phyloP scores from a whole-genome alignment of 805 yeast species.

The Suhomyces faveliae region DNA sequence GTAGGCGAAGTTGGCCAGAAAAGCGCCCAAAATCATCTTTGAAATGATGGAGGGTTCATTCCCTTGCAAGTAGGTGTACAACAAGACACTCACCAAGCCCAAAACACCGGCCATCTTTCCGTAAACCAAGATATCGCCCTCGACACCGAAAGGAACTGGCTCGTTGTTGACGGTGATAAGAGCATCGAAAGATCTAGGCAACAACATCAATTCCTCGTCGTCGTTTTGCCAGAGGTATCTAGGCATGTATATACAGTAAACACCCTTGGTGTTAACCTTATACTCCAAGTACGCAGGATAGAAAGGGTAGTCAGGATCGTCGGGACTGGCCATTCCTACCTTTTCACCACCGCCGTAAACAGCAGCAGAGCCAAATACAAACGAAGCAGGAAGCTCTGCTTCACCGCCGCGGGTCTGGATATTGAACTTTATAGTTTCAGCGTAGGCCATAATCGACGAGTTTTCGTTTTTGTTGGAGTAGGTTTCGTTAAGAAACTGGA shows the following conservation, averaged over 20 bases:
- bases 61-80: constrained; percentile 1
- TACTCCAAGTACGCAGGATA: neutral
- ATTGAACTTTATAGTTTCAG: neutral
- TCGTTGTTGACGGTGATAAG: constrained; percentile 8
- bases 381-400: constrained; percentile 3
- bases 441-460: constrained; percentile 3
- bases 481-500: constrained; percentile 8
- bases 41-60: neutral
- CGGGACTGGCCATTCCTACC: neutral
- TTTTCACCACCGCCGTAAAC: constrained; percentile 1
- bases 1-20: neutral
- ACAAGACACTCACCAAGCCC: constrained; percentile 1
- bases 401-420: constrained; percentile 2
- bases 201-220: neutral
- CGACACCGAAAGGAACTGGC: constrained; percentile 3
- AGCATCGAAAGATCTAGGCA: constrained; percentile 6
- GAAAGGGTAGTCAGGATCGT: constrained; percentile 3
- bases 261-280: constrained; percentile 7
- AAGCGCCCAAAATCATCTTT: neutral
- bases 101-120: constrained; percentile 3
- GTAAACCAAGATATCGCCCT: constrained; percentile 1
- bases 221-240: constrained; percentile 4
- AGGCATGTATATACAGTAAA: constrained; percentile 14
- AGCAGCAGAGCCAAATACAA: constrained; percentile 4
- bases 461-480: constrained; percentile 4